A percentile compares a stretch with the other conserved stretches of the same genome.
phyloP scores from a whole-genome alignment of 805 yeast species.

The Candida sakaeoensis region DNA sequence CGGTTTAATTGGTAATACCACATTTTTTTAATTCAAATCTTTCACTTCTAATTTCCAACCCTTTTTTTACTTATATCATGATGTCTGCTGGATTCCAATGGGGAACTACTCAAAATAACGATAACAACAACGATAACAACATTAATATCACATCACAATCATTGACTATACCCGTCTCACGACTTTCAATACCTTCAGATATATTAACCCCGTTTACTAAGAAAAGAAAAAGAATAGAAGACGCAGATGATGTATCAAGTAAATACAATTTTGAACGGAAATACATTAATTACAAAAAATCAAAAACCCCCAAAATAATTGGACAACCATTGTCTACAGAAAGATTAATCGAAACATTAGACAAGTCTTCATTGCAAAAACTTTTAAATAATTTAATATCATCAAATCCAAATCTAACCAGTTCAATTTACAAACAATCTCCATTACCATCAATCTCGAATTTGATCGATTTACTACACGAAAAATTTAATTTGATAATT shows the following conservation, averaged over 20 bases:
- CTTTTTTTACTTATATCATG: slow-evolving; percentile 12
- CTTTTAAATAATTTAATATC: slow-evolving; percentile 52
- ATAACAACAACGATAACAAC: not conserved
- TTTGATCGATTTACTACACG: slow-evolving; percentile 47
- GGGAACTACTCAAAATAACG: slow-evolving; percentile 13
- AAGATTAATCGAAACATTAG: slow-evolving; percentile 67
- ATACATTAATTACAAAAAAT: slow-evolving; percentile 19
- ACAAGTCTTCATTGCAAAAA: slow-evolving; percentile 49
- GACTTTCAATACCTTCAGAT: not conserved
- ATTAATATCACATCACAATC: not conserved
- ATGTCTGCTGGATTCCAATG: slow-evolving; percentile 31
- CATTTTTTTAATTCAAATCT: no score
- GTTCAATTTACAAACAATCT: slow-evolving; percentile 47
- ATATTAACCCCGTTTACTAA: not conserved
- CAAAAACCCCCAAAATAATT: slow-evolving; percentile 41
- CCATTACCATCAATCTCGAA: slow-evolving; percentile 56
- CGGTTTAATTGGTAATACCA: no score
- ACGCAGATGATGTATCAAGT: not conserved
- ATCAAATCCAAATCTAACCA: slow-evolving; percentile 58
- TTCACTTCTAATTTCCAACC: no score
- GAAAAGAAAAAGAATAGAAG: slow-evolving; percentile 3
- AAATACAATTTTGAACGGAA: not conserved
- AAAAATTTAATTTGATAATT: slow-evolving; percentile 43
- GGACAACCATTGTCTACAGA: slow-evolving; percentile 62
- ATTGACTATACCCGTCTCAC: not conserved